Percentiles rank a stretch among this genome's conserved stretches.
These are phyloP conservation scores for Cruciata laevipes DNA, from an alignment of 257 asterid genomes.

Conservation along the genomic window DNA sequence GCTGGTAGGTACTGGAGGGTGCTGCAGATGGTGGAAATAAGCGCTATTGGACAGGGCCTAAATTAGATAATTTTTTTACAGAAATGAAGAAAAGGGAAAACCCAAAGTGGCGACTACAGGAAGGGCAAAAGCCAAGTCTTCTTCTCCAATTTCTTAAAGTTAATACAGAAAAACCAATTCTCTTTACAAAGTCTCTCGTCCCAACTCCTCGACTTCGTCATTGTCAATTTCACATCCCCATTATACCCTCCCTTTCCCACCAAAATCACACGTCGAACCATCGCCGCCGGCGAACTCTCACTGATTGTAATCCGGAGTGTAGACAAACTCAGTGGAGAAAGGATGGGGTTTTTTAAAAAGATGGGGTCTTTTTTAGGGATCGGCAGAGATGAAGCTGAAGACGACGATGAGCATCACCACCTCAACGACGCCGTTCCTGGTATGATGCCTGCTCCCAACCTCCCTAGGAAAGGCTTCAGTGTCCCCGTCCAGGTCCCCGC, in stretches of 20 bases:
- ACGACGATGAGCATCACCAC: slow-evolving; percentile 24
- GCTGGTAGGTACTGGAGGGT: no score
- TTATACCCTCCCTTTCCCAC: background rate
- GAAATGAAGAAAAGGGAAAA: background rate
- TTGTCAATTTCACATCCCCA: slow-evolving; percentile 1
- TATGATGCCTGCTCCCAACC: slow-evolving; percentile 35
- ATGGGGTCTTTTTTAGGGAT: slow-evolving; percentile 51
- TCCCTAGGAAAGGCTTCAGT: slow-evolving; percentile 60
- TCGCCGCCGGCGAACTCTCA: background rate
- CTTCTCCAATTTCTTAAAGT: background rate
- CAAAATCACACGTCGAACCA: background rate
- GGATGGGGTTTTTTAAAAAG: slow-evolving; percentile 53
- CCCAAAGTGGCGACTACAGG: background rate
- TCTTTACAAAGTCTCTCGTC: background rate
- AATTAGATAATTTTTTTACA: background rate
- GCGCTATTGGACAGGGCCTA: no score
- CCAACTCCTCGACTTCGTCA: background rate
- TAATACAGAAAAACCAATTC: background rate
- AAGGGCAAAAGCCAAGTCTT: background rate
- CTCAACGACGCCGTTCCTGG: slow-evolving; percentile 29
- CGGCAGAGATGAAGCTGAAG: slow-evolving; percentile 44
- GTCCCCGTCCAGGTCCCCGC: slow-evolving; percentile 69
- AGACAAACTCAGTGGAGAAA: background rate
- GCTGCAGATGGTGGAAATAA: no score
- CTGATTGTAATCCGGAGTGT: background rate